Percentiles rank a stretch among this genome's conserved stretches.
phyloP scores from a whole-genome alignment of 2,329 filamentous ascomycete genomes.

The Trichophyton schoenleinii region DNA sequence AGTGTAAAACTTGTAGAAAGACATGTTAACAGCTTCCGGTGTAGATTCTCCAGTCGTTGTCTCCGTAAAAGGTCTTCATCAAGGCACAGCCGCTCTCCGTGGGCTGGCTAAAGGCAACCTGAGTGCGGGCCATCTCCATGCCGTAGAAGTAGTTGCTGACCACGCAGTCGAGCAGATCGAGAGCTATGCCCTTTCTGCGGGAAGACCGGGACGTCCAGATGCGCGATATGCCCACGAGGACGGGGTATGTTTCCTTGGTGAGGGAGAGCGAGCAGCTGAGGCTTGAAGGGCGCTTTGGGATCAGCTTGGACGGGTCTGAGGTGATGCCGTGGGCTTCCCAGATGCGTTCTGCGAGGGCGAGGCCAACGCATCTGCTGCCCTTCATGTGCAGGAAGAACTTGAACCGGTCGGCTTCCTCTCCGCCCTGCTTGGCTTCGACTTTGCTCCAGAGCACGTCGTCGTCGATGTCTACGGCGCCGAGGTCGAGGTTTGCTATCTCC shows the following conservation, averaged over 20 bases:
- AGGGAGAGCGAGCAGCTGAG: constrained; percentile 35
- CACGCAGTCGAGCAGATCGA: constrained; percentile 44
- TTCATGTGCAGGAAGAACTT: constrained; percentile 51
- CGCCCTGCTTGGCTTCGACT: constrained; percentile 23
- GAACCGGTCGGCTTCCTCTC: constrained; percentile 38
- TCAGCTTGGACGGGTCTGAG: constrained; percentile 13
- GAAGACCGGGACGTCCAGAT: constrained; percentile 51
- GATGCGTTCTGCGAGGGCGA: constrained; percentile 51
- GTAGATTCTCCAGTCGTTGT: constrained; percentile 50
- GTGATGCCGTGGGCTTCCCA: constrained; percentile 36
- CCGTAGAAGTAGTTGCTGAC: constrained; percentile 44
- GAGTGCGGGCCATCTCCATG: constrained; percentile 41
- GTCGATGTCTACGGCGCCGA: constrained; percentile 48
- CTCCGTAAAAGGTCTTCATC: constrained; percentile 46
- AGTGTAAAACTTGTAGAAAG: too few species aligned
- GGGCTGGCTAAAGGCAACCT: constrained; percentile 54
- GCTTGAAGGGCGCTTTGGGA: constrained; percentile 11
- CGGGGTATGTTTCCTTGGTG: constrained; percentile 32
- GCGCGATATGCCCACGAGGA: constrained; percentile 49
- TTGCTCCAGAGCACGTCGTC: constrained; percentile 47
- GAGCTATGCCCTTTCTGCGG: constrained; percentile 46
- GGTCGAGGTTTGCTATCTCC: constrained; percentile 50
- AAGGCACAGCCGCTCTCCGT: constrained; percentile 48
- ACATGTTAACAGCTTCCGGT: constrained; percentile 26
- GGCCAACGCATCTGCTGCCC: constrained; percentile 49